Evolutionary conservation across 768 basidiomycete genomes (phyloP).

Genomic region (Russula earlei): DNA sequence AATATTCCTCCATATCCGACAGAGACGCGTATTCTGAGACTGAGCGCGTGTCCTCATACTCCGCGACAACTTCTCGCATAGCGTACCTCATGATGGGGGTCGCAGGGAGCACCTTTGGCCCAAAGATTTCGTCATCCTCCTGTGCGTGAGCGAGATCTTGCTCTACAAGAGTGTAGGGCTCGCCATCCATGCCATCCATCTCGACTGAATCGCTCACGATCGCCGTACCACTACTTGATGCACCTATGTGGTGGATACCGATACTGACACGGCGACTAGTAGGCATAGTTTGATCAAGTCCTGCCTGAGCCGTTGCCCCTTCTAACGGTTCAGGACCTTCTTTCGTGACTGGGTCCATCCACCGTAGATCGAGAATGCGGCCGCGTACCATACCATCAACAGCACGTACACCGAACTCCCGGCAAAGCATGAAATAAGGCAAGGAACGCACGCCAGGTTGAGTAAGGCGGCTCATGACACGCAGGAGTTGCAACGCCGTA

Average conservation of each 20-base stretch:
- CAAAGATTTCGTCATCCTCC: constrained; percentile 47
- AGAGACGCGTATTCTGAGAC: constrained; percentile 74
- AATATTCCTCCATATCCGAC: constrained; percentile 71
- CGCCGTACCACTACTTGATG: constrained; percentile 20
- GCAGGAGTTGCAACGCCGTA: constrained; percentile 67
- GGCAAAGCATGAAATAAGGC: constrained; percentile 73
- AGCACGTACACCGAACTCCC: constrained; percentile 73
- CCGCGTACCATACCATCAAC: constrained; percentile 82
- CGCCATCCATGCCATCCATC: constrained; percentile 31
- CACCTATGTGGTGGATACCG: constrained; percentile 17
- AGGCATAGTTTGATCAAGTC: constrained; percentile 19
- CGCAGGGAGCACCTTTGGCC: constrained; percentile 66
- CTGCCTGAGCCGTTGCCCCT: constrained; percentile 19
- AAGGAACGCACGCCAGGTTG: constrained; percentile 53
- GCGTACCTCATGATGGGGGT: constrained; percentile 79
- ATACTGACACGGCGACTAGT: constrained; percentile 21
- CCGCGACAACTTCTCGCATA: constrained; percentile 75
- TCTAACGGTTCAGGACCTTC: constrained; percentile 35
- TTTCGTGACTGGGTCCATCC: constrained; percentile 61
- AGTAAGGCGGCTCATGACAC: constrained; percentile 72
- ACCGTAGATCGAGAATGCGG: constrained; percentile 62
- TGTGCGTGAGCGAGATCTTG: constrained; percentile 36
- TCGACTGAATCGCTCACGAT: constrained; percentile 22
- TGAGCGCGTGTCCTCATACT: constrained; percentile 69
- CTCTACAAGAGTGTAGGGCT: constrained; percentile 29